A percentile compares a stretch with the other conserved stretches of the same genome.
Conservation (phyloP, 371 early-diverging fungal genomes). For the Syncephalastrum monosporum region DNA sequence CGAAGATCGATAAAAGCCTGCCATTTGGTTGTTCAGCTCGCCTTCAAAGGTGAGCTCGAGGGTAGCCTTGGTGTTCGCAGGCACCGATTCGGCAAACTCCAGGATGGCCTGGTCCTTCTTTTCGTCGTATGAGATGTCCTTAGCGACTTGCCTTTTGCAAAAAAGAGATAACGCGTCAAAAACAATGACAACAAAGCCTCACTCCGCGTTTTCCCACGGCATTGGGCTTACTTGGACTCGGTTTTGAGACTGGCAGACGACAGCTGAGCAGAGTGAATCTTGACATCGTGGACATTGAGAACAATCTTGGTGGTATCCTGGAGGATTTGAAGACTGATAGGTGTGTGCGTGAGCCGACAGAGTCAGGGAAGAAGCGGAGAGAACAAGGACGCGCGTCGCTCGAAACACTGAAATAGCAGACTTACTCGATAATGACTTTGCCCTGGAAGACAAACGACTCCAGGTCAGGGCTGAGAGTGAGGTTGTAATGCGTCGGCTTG, state of each 20-base stretch:
- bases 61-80: conserved; percentile 65
- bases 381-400: background rate
- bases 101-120: conserved; percentile 72
- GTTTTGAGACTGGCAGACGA: conserved; percentile 54
- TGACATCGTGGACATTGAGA: conserved; percentile 63
- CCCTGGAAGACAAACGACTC: conserved; percentile 68
- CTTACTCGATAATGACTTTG: conserved; percentile 57
- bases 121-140: conserved; percentile 62
- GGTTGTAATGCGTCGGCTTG: conserved; percentile 72
- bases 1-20: conserved; percentile 84
- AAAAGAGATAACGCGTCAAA: no score
- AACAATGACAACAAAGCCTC: no score
- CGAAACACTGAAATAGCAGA: background rate
- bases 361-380: background rate
- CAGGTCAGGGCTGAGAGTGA: conserved; percentile 68
- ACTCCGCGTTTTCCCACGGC: background rate
- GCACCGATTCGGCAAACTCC: conserved; percentile 65
- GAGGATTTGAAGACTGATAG: conserved; percentile 50
- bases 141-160: conserved; percentile 63
- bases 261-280: conserved; percentile 48
- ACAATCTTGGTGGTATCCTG: conserved; percentile 62
- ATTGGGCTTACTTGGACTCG: conserved; percentile 47
- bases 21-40: conserved; percentile 82
- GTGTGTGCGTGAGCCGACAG: background rate
- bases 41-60: conserved; percentile 74